Conservation (phyloP, 192 early-diverging fungal genomes). For the Umbelopsis ramanniana region DNA sequence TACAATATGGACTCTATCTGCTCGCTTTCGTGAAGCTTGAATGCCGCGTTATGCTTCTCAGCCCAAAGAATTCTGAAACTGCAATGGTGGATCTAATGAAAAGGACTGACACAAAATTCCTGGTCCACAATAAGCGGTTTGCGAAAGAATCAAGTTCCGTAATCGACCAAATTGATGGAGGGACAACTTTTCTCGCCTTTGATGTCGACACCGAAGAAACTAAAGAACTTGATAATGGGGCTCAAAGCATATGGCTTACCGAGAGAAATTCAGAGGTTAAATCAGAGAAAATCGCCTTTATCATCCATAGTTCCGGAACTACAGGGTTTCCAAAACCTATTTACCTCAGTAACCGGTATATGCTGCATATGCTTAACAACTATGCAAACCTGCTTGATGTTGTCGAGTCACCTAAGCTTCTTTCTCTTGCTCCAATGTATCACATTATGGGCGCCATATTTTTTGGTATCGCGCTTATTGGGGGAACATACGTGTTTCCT, state of each 20-base stretch:
- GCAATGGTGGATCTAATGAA: constrained; percentile 18
- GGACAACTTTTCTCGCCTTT: not conserved
- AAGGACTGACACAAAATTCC: constrained; percentile 8
- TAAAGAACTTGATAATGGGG: not conserved
- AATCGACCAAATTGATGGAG: not conserved
- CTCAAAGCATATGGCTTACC: not conserved
- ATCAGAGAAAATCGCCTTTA: not conserved
- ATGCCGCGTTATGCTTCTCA: not conserved
- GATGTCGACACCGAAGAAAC: constrained; percentile 1
- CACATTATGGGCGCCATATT: not conserved
- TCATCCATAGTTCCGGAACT: constrained; percentile 27
- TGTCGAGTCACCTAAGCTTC: not conserved
- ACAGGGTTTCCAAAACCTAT: constrained; percentile 28
- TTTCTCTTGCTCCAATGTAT: constrained; percentile 5
- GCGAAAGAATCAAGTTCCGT: not conserved
- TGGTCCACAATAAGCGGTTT: constrained; percentile 4
- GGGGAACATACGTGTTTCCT: constrained; percentile 8
- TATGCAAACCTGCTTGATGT: not conserved
- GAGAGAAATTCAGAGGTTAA: not conserved
- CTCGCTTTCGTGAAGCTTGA: constrained; percentile 23
- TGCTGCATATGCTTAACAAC: not conserved
- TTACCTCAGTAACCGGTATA: constrained; percentile 10
- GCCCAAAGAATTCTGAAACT: constrained; percentile 27
- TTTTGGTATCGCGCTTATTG: not conserved
- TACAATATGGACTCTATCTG: constrained; percentile 5